Base-by-base conservation (phyloP, 2,329 filamentous ascomycete species). In the Colletotrichum euphorbiae region DNA sequence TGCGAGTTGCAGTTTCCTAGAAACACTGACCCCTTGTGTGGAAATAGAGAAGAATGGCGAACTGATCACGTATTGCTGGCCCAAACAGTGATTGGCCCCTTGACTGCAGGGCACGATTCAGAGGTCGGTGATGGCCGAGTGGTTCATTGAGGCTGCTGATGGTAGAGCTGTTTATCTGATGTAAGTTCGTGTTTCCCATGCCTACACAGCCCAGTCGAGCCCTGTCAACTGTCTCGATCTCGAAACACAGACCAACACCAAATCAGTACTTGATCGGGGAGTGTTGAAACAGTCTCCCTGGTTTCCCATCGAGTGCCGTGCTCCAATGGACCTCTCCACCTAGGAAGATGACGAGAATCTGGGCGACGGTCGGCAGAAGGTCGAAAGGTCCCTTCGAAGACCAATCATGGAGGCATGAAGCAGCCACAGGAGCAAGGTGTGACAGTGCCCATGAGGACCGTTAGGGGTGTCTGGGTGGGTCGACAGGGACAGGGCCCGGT, bases 401-500 rank as follows among this genome's bases (percentile, higher is more conserved):
- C 67, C 67, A 69, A 69, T 69, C 36, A 67, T 12, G 58, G 40
- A 40, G 40, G 60, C 60, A 65, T 59, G 46, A 42, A 54, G 42
- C 45, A 46, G 55, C 61, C 40, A 57, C 38, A 64, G 61, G 61
- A 50, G 61, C 36, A 59, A 59, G 58, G 54, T 33, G 52, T 56
- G 58, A 67, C 64, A 60, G 68, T 64, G 64, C 58, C 42, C 36
- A 46, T 19, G 12, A 60, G 31, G 38, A 57, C 43, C n/a, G 62
- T 52, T 57, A 62, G 56, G 67, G 48, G 55, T 50, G 42, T 21
- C 46, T 2, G 17, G 36, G 51, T 61, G 67, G 62, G 33, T 40
- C 57, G 71, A 67, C 71, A 58, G 69, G 71, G 59, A 69, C 52
- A 19, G 38, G 64, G 58, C 57, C 31, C 45, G n/a, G 57, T 69